A percentile compares a stretch with the other conserved stretches of the same genome.
phyloP scores from a whole-genome alignment of 805 yeast genomes.

The Candida andamanensis region DNA sequence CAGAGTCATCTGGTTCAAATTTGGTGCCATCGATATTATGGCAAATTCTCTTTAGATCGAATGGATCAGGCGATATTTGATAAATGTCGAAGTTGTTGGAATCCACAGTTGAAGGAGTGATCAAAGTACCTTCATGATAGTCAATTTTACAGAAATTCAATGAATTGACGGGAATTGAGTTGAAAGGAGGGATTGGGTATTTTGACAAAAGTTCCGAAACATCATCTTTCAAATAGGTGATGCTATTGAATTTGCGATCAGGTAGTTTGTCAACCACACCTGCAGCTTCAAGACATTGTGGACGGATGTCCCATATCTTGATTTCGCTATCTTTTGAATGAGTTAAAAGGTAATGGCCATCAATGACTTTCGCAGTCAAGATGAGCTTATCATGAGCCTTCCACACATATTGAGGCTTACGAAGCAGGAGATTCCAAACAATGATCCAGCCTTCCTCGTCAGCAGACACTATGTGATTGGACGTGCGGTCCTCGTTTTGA shows the following conservation, averaged over 20 bases:
- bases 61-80: slow-evolving; percentile 17
- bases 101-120: slow-evolving; percentile 61
- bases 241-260: slow-evolving; percentile 9
- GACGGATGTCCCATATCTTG: slow-evolving; percentile 44
- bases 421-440: slow-evolving; percentile 58
- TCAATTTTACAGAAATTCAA: slow-evolving; percentile 69
- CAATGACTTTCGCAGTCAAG: slow-evolving; percentile 37
- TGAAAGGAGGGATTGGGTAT: slow-evolving; percentile 10
- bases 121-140: slow-evolving; percentile 24
- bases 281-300: background rate
- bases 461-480: slow-evolving; percentile 39
- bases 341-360: slow-evolving; percentile 36
- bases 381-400: slow-evolving; percentile 52
- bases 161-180: slow-evolving; percentile 64
- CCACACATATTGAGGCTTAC: slow-evolving; percentile 56
- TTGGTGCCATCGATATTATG: slow-evolving; percentile 26
- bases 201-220: slow-evolving; percentile 19
- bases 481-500: slow-evolving; percentile 2
- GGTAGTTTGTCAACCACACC: slow-evolving; percentile 7
- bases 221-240: slow-evolving; percentile 11
- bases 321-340: slow-evolving; percentile 64
- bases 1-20: slow-evolving; percentile 4
- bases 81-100: slow-evolving; percentile 66
- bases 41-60: slow-evolving; percentile 21
- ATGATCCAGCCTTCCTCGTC: slow-evolving; percentile 61